These are phyloP conservation scores for Pythium periplocum DNA, from an alignment of 352 stramenopile species.

Conservation along the genomic window DNA sequence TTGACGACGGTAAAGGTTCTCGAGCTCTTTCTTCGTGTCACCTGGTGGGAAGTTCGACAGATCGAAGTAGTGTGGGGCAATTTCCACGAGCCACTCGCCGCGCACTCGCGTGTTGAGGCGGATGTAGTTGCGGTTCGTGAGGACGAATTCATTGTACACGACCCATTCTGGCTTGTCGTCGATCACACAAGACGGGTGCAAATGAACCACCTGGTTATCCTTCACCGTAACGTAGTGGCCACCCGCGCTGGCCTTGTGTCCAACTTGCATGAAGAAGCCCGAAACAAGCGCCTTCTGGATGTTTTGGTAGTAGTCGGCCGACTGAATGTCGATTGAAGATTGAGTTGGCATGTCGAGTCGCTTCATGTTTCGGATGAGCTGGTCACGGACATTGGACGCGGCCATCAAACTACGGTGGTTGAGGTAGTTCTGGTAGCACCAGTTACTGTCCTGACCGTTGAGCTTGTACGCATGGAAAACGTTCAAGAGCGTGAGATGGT, in stretches of 20 bases:
- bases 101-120: constrained; percentile 94
- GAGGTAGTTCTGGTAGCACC: constrained; percentile 98
- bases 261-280: constrained; percentile 98
- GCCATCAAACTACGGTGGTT: constrained; percentile 93
- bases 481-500: constrained; percentile 98
- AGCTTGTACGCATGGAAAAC: constrained; percentile 98
- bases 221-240: constrained; percentile 99
- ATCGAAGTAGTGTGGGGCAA: constrained; percentile 98
- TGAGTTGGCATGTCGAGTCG: constrained; percentile 77
- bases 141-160: constrained; percentile 98
- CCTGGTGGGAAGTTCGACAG: constrained; percentile 96
- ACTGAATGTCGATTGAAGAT: constrained; percentile 74
- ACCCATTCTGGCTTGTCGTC: constrained; percentile 97
- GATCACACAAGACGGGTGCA: constrained; percentile 97
- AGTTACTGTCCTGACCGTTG: constrained; percentile 87
- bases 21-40: constrained; percentile 94
- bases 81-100: constrained; percentile 89
- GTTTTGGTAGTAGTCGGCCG: constrained; percentile 88
- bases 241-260: constrained; percentile 66
- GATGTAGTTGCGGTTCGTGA: constrained; percentile 99
- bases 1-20: constrained; percentile 74
- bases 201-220: constrained; percentile 97
- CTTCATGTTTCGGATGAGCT: constrained; percentile 97
- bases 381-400: constrained; percentile 93
- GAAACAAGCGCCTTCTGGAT: constrained; percentile 92